Conservation (phyloP, 495 filamentous ascomycete genomes). For the Rostrohypoxylon terebratum region DNA sequence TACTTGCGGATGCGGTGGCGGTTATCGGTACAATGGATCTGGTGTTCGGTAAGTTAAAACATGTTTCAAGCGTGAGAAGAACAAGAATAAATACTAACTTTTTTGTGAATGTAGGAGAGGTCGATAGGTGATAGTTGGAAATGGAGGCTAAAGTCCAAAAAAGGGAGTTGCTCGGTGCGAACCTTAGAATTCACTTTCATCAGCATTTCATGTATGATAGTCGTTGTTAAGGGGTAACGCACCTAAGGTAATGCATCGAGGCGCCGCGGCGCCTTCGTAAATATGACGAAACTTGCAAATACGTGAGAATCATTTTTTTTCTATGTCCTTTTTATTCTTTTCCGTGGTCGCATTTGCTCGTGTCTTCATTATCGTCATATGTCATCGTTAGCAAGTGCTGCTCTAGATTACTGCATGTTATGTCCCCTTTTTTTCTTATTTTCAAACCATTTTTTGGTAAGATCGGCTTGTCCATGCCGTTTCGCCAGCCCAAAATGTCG, state of each 20-base stretch:
- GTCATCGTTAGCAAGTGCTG: neutral
- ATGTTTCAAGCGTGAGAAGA: neutral
- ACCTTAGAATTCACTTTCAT: conserved; percentile 34
- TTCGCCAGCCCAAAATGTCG: neutral
- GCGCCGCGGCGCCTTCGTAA: conserved; percentile 31
- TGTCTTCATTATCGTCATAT: neutral
- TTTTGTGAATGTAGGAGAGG: conserved; percentile 55
- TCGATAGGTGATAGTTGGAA: conserved; percentile 56
- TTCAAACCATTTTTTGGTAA: neutral
- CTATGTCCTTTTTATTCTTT: neutral
- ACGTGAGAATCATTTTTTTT: conserved; percentile 13
- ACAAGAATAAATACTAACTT: conserved; percentile 24
- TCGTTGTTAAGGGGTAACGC: conserved; percentile 22
- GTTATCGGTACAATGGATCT: conserved; percentile 97
- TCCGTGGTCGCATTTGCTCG: neutral
- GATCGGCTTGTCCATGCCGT: neutral
- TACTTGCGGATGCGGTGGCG: conserved; percentile 95
- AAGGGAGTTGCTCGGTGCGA: conserved; percentile 29
- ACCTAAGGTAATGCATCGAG: conserved; percentile 30
- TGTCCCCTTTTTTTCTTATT: neutral
- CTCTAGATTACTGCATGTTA: neutral
- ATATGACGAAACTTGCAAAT: conserved; percentile 34
- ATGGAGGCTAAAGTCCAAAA: conserved; percentile 30
- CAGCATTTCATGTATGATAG: conserved; percentile 46
- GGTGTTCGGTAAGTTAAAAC: conserved; percentile 64